phyloP scores from a whole-genome alignment of 208 protist species.

The Trypanosomatidae sp. region DNA sequence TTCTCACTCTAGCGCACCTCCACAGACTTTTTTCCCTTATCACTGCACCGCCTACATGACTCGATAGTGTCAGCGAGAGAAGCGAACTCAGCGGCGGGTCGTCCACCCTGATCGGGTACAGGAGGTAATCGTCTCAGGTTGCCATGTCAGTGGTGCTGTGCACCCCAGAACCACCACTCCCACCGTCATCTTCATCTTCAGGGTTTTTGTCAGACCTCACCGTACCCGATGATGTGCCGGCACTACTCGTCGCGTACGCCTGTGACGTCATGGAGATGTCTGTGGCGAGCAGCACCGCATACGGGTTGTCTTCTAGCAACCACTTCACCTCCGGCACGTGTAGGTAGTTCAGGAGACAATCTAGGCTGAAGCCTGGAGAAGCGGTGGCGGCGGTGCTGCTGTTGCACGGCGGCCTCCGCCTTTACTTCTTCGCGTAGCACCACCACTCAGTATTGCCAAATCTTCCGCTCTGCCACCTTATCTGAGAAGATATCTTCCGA shows the following conservation, averaged over 20 bases:
- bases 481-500: conserved; percentile 8
- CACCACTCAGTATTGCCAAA: conserved; percentile 6
- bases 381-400: conserved; percentile 3
- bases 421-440: conserved; percentile 22
- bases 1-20: not conserved
- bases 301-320: conserved; percentile 17
- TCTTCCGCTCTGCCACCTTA: conserved; percentile 3
- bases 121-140: conserved; percentile 8
- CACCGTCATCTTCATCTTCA: not conserved
- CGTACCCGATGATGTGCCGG: not conserved
- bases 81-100: conserved; percentile 14
- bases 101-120: not conserved
- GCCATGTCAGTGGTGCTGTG: conserved; percentile 14
- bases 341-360: conserved; percentile 12
- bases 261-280: conserved; percentile 18
- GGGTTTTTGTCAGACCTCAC: not conserved
- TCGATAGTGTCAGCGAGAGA: conserved; percentile 5
- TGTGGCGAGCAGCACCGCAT: conserved; percentile 6
- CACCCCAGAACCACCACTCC: not conserved
- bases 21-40: not conserved
- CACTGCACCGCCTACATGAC: conserved; percentile 2
- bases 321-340: conserved; percentile 17
- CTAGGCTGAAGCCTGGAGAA: not conserved
- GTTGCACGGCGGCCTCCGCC: conserved; percentile 15
- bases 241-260: not conserved